A percentile compares a stretch with the other conserved stretches of the same genome.
These are phyloP conservation scores for Mortierella sp. DNA, from an alignment of 371 early-diverging fungal species.

Conservation along the genomic window DNA sequence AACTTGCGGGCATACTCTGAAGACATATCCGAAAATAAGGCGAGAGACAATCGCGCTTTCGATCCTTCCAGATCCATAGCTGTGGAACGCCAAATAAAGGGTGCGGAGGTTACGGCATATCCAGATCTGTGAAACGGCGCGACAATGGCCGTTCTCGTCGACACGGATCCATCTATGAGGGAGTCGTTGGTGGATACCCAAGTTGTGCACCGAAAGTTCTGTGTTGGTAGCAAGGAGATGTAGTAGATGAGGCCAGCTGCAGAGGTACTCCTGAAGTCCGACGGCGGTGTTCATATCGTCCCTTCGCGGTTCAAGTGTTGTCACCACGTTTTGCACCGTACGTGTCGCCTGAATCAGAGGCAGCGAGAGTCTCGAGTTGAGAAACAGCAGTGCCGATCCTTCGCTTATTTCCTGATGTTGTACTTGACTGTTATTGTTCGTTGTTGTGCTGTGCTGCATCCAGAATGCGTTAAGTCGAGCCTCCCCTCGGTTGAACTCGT, in stretches of 20 bases:
- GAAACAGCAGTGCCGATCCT: background rate
- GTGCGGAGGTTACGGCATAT: background rate
- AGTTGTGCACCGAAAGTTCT: background rate
- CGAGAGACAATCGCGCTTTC: background rate
- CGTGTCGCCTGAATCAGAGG: background rate
- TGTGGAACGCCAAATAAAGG: background rate
- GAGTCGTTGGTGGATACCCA: background rate
- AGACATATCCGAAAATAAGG: background rate
- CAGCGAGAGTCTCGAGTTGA: background rate
- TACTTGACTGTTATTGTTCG: background rate
- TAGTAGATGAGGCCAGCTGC: background rate
- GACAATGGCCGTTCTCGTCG: background rate
- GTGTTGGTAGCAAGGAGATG: background rate
- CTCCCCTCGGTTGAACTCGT: background rate
- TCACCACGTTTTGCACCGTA: background rate
- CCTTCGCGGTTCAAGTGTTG: background rate
- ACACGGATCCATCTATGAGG: background rate
- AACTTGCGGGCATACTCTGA: background rate
- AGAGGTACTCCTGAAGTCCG: background rate
- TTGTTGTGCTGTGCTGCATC: background rate
- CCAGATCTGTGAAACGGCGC: background rate
- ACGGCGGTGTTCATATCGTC: background rate
- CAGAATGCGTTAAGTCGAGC: background rate
- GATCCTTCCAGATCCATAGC: background rate
- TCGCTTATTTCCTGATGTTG: background rate